These are phyloP conservation scores for Apium graveolens DNA, from an alignment of 129 eudicot genomes.

Conservation along the genomic window DNA sequence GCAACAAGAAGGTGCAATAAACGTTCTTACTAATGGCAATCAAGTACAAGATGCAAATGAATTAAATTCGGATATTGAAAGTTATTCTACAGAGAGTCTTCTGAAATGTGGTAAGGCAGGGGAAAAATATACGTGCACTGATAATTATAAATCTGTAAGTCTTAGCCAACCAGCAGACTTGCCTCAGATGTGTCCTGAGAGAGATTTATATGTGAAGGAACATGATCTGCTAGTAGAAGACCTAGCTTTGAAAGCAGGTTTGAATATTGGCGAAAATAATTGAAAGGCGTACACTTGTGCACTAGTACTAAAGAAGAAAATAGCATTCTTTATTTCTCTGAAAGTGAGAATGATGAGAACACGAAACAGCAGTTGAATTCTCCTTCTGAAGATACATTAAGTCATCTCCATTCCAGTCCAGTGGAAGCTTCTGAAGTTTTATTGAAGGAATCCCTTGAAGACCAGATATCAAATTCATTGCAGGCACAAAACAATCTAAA, in stretches of 20 bases:
- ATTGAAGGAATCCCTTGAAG: conserved; percentile 24
- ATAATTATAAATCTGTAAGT: conserved; percentile 25
- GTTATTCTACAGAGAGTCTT: conserved; percentile 16
- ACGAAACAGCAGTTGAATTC: conserved; percentile 11
- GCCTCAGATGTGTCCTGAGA: conserved; percentile 18
- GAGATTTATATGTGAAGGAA: conserved; percentile 20
- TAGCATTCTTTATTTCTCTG: conserved; percentile 5
- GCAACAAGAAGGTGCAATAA: conserved; percentile 22
- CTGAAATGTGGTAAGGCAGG: conserved; percentile 18
- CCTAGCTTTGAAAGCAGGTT: conserved; percentile 13
- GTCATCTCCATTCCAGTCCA: conserved; percentile 25
- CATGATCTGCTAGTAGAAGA: conserved; percentile 22
- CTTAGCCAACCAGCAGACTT: conserved; percentile 23
- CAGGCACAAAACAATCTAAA: conserved; percentile 21
- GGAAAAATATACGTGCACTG: conserved; percentile 13
- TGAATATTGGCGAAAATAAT: conserved; percentile 9
- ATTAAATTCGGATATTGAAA: conserved; percentile 10
- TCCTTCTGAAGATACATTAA: conserved; percentile 21
- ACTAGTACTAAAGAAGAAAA: conserved; percentile 14
- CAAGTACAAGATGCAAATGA: conserved; percentile 19
- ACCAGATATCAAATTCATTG: conserved; percentile 23
- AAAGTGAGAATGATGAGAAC: conserved; percentile 11
- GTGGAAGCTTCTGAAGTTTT: conserved; percentile 26
- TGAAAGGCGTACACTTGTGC: conserved; percentile 12
- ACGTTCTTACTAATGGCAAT: conserved; percentile 10